Evolutionary conservation across 805 yeast species (phyloP).

Genomic region (Yamadazyma endophytica): DNA sequence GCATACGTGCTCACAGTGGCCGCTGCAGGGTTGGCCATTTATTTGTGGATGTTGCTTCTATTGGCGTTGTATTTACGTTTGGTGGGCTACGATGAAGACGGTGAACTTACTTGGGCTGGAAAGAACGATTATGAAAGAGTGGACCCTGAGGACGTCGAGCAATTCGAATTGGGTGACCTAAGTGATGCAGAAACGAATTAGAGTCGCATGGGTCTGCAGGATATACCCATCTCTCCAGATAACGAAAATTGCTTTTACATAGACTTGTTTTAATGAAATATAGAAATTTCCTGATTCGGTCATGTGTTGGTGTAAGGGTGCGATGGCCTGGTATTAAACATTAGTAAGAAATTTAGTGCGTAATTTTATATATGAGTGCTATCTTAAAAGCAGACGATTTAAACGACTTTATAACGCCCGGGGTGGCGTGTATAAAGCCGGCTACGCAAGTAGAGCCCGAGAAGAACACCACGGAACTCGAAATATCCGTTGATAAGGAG

Average conservation of each 20-base stretch:
- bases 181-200: slow-evolving; percentile 23
- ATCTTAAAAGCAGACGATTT: slow-evolving; percentile 83
- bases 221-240: too few relatives aligned
- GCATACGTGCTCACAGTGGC: slow-evolving; percentile 70
- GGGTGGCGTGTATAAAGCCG: slow-evolving; percentile 92
- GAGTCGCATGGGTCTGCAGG: too few relatives aligned
- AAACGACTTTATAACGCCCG: slow-evolving; percentile 92
- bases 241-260: not conserved
- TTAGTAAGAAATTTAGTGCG: too few relatives aligned
- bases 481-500: slow-evolving; percentile 54
- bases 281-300: not conserved
- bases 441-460: slow-evolving; percentile 19
- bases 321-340: too few relatives aligned
- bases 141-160: slow-evolving; percentile 18
- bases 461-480: slow-evolving; percentile 31
- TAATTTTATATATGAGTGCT: slow-evolving; percentile 62
- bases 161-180: slow-evolving; percentile 34
- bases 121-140: slow-evolving; percentile 13
- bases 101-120: slow-evolving; percentile 17
- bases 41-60: slow-evolving; percentile 60
- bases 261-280: not conserved
- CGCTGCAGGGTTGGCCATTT: slow-evolving; percentile 70
- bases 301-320: too few relatives aligned
- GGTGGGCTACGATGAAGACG: slow-evolving; percentile 40
- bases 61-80: slow-evolving; percentile 52